A percentile compares a stretch with the other conserved stretches of the same genome.
These are phyloP conservation scores for Aureobasidium sp. DNA, from an alignment of 2,329 filamentous ascomycete species.

Conservation along the genomic window DNA sequence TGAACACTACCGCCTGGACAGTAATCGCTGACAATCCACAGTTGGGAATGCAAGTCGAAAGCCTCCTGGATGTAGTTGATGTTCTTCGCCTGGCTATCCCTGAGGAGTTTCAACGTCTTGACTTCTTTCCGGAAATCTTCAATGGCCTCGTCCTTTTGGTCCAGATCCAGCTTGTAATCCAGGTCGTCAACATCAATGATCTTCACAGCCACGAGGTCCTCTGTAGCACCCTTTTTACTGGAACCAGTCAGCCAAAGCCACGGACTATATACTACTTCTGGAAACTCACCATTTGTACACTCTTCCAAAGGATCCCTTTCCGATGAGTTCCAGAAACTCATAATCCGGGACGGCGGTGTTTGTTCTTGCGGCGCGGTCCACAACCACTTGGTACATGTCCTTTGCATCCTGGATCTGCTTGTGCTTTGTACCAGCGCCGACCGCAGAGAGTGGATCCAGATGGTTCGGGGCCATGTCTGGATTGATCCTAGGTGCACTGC, in stretches of 20 bases:
- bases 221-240: conserved; percentile 32
- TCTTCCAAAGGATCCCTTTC: conserved; percentile 64
- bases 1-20: conserved; percentile 74
- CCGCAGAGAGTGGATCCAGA: conserved; percentile 18
- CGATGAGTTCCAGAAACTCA: conserved; percentile 62
- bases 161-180: conserved; percentile 54
- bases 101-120: conserved; percentile 59
- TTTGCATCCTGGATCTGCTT: conserved; percentile 60
- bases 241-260: conserved; percentile 13
- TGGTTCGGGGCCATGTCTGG: conserved; percentile 22
- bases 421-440: conserved; percentile 19
- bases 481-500: neutral
- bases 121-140: conserved; percentile 52
- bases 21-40: conserved; percentile 86
- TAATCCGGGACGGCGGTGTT: conserved; percentile 57
- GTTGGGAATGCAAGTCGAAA: conserved; percentile 64
- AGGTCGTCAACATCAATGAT: conserved; percentile 77
- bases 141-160: conserved; percentile 54
- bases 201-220: conserved; percentile 61
- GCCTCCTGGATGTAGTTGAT: conserved; percentile 77
- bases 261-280: neutral
- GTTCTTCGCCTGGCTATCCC: conserved; percentile 65
- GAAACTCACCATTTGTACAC: conserved; percentile 54
- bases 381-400: conserved; percentile 57
- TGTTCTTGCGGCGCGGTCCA: conserved; percentile 51